phyloP scores from a whole-genome alignment of 768 basidiomycete genomes.

The Lyophyllum shimeji region DNA sequence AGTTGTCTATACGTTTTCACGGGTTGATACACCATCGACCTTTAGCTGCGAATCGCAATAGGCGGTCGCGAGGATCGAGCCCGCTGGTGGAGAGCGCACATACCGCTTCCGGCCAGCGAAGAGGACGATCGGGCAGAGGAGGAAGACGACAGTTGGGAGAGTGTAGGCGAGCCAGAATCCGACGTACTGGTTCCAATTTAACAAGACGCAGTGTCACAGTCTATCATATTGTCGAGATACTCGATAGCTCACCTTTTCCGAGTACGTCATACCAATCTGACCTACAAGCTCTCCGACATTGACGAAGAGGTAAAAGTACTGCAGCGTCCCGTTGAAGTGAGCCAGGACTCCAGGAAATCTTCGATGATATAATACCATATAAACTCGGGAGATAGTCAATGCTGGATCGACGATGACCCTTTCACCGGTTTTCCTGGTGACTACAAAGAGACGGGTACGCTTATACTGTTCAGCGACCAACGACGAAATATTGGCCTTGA shows the following conservation, averaged over 20 bases:
- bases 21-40: constrained; percentile 58
- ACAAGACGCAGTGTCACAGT: neutral
- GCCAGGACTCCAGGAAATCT: no score
- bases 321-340: neutral
- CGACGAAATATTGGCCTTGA: constrained; percentile 79
- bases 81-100: constrained; percentile 54
- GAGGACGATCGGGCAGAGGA: constrained; percentile 62
- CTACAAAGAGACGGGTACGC: constrained; percentile 51
- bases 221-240: neutral
- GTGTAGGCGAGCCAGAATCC: constrained; percentile 69
- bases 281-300: constrained; percentile 72
- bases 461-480: constrained; percentile 78
- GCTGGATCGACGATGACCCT: constrained; percentile 74
- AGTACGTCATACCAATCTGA: constrained; percentile 68
- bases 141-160: constrained; percentile 62
- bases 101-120: constrained; percentile 55
- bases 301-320: constrained; percentile 73
- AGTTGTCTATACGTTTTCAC: constrained; percentile 47
- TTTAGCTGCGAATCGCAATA: constrained; percentile 44
- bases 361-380: constrained; percentile 53
- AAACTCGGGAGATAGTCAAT: constrained; percentile 66
- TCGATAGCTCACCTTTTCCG: constrained; percentile 47
- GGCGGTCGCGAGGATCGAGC: constrained; percentile 56
- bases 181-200: constrained; percentile 45
- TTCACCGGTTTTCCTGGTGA: constrained; percentile 53